Base-by-base conservation (phyloP, 1,139 yeast genomes). In the Geotrichum reessii region DNA sequence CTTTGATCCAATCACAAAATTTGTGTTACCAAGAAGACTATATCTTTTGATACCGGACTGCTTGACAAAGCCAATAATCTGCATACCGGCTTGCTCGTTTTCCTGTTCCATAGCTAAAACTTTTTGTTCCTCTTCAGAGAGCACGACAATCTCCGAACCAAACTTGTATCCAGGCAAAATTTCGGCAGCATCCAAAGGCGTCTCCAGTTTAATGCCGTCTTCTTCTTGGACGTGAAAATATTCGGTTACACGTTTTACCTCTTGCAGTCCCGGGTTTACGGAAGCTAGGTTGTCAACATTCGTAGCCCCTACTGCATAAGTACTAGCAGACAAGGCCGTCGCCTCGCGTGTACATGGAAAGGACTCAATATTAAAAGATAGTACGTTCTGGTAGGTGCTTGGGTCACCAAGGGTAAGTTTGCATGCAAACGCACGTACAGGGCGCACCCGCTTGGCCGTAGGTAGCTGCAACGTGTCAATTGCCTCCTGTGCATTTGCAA, bases 281-380 rank as follows among this genome's bases (percentile, higher is more conserved):
- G 21, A n/a, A 8, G 24, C 8, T 3, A 28, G n/a, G 47, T 47
- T 46, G 7, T 28, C 47, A 2, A 47, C 5, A n/a, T 22, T 33
- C 24, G 47, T 22, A 17, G 42, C 28, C 9, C 57, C 9, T 11
- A 57, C 48, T 6, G 63, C 60, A 14, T 59, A 62, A 14, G 71
- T 69, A 50, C 73, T 74, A 3, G 81, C 74, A 1, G 73, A 61
- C 2, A 73, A 68, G 0, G 75, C 68, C 12, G 72, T 67, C 4
- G 84, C 86, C 1, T 71, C 66, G 62, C 83, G 81, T 0, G 81
- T 79, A 4, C 86, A 86, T 0, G 93, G 88, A 65, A 74, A 87
- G 0, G 86, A 84, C 63, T 85, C 89, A 0, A 86, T 84, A 19
- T 73, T 71, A n/a, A 68, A 64, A 5, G 62, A 62, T 24, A 67